phyloP scores from a whole-genome alignment of 805 yeast genomes.

The Nadsonia fulvescens region DNA sequence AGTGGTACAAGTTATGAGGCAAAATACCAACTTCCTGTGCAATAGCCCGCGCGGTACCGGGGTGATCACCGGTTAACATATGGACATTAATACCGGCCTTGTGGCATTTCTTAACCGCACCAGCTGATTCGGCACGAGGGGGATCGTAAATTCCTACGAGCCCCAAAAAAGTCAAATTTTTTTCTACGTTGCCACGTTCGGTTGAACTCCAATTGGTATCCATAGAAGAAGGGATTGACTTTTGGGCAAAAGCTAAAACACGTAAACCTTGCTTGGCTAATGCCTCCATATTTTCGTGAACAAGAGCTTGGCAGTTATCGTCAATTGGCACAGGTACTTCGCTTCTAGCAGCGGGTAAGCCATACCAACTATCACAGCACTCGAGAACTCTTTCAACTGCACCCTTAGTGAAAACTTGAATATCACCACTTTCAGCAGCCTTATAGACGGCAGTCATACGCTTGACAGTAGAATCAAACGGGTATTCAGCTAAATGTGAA shows the following conservation, averaged over 20 bases:
- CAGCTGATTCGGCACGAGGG: slow-evolving; percentile 52
- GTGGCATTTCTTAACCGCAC: slow-evolving; percentile 48
- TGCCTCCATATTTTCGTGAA: slow-evolving; percentile 39
- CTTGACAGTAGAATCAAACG: slow-evolving; percentile 59
- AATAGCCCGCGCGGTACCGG: slow-evolving; percentile 61
- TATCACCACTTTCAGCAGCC: slow-evolving; percentile 16
- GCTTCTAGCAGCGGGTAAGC: slow-evolving; percentile 14
- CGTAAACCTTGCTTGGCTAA: slow-evolving; percentile 51
- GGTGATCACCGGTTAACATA: slow-evolving; percentile 73
- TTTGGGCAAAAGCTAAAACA: slow-evolving; percentile 51
- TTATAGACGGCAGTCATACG: slow-evolving; percentile 50
- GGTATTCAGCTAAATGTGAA: slow-evolving; percentile 43
- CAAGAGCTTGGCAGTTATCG: slow-evolving; percentile 21
- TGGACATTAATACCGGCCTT: slow-evolving; percentile 62
- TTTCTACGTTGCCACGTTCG: slow-evolving; percentile 30
- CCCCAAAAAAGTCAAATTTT: slow-evolving; percentile 39
- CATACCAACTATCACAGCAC: slow-evolving; percentile 37
- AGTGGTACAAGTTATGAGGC: slow-evolving; percentile 40
- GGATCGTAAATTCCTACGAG: slow-evolving; percentile 69
- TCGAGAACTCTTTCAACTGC: slow-evolving; percentile 55
- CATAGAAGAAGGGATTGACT: slow-evolving; percentile 16
- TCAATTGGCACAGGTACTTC: slow-evolving; percentile 13
- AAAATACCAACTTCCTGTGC: slow-evolving; percentile 68
- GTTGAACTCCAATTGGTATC: slow-evolving; percentile 8
- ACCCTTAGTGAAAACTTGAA: slow-evolving; percentile 41